Evolutionary conservation across 2,329 filamentous ascomycete species (phyloP).

Genomic region (Scedosporium minutisporum): DNA sequence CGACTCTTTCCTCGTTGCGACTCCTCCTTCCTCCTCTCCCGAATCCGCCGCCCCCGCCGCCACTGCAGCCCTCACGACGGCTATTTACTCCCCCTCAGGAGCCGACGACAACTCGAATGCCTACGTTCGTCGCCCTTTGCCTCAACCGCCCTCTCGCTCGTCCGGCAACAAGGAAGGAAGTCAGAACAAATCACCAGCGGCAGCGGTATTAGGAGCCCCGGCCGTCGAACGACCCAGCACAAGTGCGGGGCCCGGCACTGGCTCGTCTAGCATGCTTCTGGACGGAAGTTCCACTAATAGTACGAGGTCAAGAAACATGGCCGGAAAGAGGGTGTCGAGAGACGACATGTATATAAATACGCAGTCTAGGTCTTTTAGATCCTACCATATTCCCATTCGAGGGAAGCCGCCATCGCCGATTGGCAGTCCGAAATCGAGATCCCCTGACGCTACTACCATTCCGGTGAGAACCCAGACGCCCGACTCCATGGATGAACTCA

Average conservation of each 20-base stretch:
- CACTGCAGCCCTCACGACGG: no score
- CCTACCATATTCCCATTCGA: slow-evolving; percentile 31
- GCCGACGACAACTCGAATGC: slow-evolving; percentile 14
- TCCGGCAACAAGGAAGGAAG: slow-evolving; percentile 4
- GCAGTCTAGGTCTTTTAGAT: slow-evolving; percentile 23
- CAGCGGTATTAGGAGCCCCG: slow-evolving; percentile 12
- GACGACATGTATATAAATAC: slow-evolving; percentile 28
- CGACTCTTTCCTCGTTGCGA: slow-evolving; percentile 10
- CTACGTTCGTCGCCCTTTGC: slow-evolving; percentile 13
- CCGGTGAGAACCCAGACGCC: slow-evolving; percentile 31
- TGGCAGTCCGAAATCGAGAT: slow-evolving; percentile 24
- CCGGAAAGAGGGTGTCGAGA: slow-evolving; percentile 34
- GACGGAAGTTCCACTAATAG: background rate
- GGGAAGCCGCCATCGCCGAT: slow-evolving; percentile 33
- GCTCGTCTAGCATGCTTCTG: slow-evolving; percentile 1
- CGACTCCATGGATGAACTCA: slow-evolving; percentile 28
- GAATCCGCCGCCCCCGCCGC: slow-evolving; percentile 19
- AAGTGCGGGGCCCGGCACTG: slow-evolving; percentile 25
- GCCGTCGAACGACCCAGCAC: slow-evolving; percentile 28
- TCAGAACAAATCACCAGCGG: background rate
- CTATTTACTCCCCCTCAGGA: slow-evolving; percentile 17
- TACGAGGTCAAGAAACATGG: slow-evolving; percentile 9
- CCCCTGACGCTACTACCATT: slow-evolving; percentile 22
- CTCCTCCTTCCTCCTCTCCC: slow-evolving; percentile 17
- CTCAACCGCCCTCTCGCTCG: slow-evolving; percentile 12